A percentile compares a stretch with the other conserved stretches of the same genome.
These are phyloP conservation scores for Ballota nigra DNA, from an alignment of 257 asterid genomes.

Conservation along the genomic window DNA sequence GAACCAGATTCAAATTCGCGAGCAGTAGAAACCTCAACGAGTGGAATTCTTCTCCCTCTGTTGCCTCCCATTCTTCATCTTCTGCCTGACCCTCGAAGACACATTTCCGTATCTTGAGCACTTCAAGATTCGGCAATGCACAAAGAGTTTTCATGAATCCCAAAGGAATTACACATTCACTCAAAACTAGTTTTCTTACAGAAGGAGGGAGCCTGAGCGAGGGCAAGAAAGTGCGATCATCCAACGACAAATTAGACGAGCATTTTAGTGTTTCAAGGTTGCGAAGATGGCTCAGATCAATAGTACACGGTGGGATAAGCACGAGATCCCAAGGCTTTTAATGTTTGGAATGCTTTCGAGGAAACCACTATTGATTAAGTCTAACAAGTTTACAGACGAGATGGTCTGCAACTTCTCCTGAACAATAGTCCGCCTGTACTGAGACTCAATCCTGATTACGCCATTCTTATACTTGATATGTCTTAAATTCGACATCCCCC, in stretches of 20 bases:
- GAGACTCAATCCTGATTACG: not conserved
- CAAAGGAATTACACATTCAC: not conserved
- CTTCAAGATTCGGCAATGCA: conserved; percentile 24
- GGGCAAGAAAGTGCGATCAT: not conserved
- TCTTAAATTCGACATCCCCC: not conserved
- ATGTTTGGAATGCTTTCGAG: not conserved
- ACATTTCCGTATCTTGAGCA: conserved; percentile 7
- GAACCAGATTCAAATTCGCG: not conserved
- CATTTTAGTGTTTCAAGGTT: conserved; percentile 15
- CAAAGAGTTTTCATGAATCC: conserved; percentile 6
- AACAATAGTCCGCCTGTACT: not conserved
- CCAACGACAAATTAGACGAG: not conserved
- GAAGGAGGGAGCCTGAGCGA: conserved; percentile 3
- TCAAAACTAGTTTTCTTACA: conserved; percentile 18
- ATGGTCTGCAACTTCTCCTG: not conserved
- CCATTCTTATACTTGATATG: not conserved
- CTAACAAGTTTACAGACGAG: not conserved
- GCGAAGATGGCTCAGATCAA: not conserved
- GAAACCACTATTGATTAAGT: not conserved
- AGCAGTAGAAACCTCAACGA: conserved; percentile 1
- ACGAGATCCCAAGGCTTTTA: not conserved
- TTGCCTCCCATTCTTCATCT: conserved; percentile 15
- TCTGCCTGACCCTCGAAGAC: not conserved
- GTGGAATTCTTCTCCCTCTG: conserved; percentile 12
- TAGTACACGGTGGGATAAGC: not conserved